A percentile compares a stretch with the other conserved stretches of the same genome.
Evolutionary conservation across 2,329 filamentous ascomycete species (phyloP).

Genomic region (Fusarium stilboides): DNA sequence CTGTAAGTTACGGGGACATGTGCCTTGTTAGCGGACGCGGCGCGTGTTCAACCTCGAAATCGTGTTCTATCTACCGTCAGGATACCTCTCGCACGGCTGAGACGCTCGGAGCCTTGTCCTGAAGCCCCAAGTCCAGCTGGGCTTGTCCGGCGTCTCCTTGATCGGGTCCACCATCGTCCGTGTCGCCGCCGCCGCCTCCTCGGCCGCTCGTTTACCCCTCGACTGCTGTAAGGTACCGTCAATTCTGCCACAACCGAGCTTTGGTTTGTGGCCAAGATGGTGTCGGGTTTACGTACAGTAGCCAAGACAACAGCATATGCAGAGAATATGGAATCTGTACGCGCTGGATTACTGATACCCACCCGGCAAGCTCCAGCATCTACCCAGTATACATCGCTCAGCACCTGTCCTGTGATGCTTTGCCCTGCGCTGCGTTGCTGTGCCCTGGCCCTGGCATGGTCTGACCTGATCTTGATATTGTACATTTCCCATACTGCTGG

Average conservation of each 20-base stretch:
- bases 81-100: constrained; percentile 10
- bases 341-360: background rate
- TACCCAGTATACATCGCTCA: background rate
- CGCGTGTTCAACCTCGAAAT: constrained; percentile 21
- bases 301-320: background rate
- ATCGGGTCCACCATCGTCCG: constrained; percentile 34
- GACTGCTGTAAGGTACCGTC: constrained; percentile 44
- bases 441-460: constrained; percentile 34
- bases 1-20: constrained; percentile 5
- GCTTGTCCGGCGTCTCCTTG: constrained; percentile 30
- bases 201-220: constrained; percentile 37
- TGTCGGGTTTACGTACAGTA: constrained; percentile 7
- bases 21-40: constrained; percentile 27
- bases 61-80: constrained; percentile 1
- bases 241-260: constrained; percentile 28
- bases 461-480: constrained; percentile 45
- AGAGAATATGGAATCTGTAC: background rate
- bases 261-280: constrained; percentile 14
- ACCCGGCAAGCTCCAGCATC: background rate
- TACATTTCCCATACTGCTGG: constrained; percentile 44
- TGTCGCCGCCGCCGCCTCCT: constrained; percentile 32
- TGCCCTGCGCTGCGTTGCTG: constrained; percentile 13
- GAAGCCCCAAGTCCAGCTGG: constrained; percentile 28
- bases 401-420: constrained; percentile 1
- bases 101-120: constrained; percentile 14